phyloP scores from a whole-genome alignment of 2,329 filamentous ascomycete genomes.

The Xylariaceae sp. region DNA sequence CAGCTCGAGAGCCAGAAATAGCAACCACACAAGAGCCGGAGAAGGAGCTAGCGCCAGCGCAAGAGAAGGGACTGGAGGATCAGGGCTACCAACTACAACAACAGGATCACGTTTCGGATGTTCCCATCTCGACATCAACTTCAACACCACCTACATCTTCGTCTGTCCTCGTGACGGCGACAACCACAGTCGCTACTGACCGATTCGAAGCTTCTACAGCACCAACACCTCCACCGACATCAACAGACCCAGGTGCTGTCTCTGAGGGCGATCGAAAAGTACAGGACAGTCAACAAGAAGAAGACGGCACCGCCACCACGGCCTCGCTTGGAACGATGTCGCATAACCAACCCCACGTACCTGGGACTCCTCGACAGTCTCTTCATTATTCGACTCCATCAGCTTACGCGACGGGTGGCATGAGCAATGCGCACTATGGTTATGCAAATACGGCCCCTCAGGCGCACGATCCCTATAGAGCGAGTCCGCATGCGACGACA shows the following conservation, averaged over 20 bases:
- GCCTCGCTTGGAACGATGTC: conserved; percentile 40
- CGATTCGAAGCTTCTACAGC: conserved; percentile 16
- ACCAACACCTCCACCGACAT: conserved; percentile 24
- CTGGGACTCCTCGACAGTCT: conserved; percentile 39
- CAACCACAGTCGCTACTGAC: conserved; percentile 30
- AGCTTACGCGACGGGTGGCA: conserved; percentile 37
- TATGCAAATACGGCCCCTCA: conserved; percentile 36
- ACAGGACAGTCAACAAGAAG: conserved; percentile 27
- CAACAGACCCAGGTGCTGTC: conserved; percentile 26
- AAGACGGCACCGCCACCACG: conserved; percentile 30
- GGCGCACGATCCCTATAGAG: conserved; percentile 47
- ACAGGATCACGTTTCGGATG: conserved; percentile 30
- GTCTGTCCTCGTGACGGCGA: conserved; percentile 23
- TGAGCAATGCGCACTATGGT: conserved; percentile 41
- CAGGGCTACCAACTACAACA: conserved; percentile 32
- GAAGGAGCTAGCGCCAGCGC: conserved; percentile 37
- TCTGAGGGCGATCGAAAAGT: conserved; percentile 24
- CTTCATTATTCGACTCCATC: conserved; percentile 38
- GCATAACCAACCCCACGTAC: conserved; percentile 39
- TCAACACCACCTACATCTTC: conserved; percentile 25
- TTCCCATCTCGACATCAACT: conserved; percentile 27
- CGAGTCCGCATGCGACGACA: conserved; percentile 37
- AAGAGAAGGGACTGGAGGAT: conserved; percentile 34
- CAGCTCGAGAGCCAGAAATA: conserved; percentile 35
- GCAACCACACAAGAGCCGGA: conserved; percentile 35